Evolutionary conservation across 2,329 filamentous ascomycete species (phyloP), one percentile per base, ranked within the genome.

Genomic region (Sclerotiophoma versabilis): DNA sequence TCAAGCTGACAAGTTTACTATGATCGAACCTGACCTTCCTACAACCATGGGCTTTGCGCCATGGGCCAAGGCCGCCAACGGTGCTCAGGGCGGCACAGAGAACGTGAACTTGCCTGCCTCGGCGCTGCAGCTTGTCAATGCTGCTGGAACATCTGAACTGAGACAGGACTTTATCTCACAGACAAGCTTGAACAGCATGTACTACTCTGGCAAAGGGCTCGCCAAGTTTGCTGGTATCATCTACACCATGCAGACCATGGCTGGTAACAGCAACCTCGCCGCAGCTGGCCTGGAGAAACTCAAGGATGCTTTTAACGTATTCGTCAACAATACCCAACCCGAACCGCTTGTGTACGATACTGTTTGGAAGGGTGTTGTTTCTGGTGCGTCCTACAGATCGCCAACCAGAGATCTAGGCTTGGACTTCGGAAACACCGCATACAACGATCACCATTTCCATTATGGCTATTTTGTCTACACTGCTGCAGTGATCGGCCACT

Each of bases 361-460:
- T 7, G 78, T 80, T 10, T 96, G 92, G 92, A 90, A 90, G 59
- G 93, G 93, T 1, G 77, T 96, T 3, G 90, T 96, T 1, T 95
- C 91, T 0, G 87, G 87, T 7, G 91, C 89, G 5, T 85, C 86
- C 2, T 68, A 68, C 2, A 90, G 88, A 8, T 51, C 45, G 14
- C 50, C 60, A n/a, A 52, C 55, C 14, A 46, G 57, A 30, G 62
- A 63, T 30, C 73, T 83, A 6, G 87, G 89, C 2, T 81, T 82
- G 0, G 95, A 99, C 72, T 99, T 97, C 76, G 95, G 95, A 60
- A 97, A 97, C 75, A 90, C 88, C 0, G 87, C 87, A 67, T 93
- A 93, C 80, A 95, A 87, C 59, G 83, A 86, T 62, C 84, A 87
- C 61, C 84, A 87, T 70, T 87, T 87, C 72, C 84, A 87, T 66